Evolutionary conservation across 1,284 basidiomycete species (phyloP).

Genomic region (Phylloporus sp.): DNA sequence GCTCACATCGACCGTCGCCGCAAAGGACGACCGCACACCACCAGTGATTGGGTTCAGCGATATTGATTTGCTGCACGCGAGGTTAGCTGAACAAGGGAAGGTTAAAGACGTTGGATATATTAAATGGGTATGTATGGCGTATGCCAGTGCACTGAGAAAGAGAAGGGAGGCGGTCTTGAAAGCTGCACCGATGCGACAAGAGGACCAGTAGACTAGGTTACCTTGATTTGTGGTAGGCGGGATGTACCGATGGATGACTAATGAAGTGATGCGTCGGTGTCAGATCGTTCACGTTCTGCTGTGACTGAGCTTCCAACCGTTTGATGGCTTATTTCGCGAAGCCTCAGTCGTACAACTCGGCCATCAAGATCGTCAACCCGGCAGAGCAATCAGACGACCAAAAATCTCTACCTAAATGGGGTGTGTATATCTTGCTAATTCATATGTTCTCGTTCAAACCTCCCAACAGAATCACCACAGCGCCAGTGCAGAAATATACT

Average conservation of each 20-base stretch:
- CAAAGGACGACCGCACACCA: conserved; percentile 71
- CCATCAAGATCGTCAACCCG: conserved; percentile 62
- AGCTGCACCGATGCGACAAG: conserved; percentile 18
- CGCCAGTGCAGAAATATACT: conserved; percentile 86
- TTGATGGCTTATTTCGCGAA: conserved; percentile 48
- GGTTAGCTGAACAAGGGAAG: conserved; percentile 52
- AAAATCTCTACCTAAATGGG: conserved; percentile 46
- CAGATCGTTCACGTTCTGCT: conserved; percentile 5
- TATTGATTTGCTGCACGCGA: conserved; percentile 67
- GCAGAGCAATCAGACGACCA: conserved; percentile 41
- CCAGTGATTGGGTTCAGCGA: conserved; percentile 69
- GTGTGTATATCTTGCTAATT: conserved; percentile 32
- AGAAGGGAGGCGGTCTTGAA: conserved; percentile 55
- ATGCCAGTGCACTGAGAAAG: conserved; percentile 63
- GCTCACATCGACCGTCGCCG: conserved; percentile 50
- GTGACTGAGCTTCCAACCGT: neutral
- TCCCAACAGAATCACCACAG: conserved; percentile 61
- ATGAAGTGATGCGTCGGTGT: conserved; percentile 14
- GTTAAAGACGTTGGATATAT: conserved; percentile 57
- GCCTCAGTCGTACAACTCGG: conserved; percentile 51
- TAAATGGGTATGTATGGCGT: conserved; percentile 69
- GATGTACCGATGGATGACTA: conserved; percentile 24
- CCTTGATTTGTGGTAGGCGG: neutral
- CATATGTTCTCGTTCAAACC: conserved; percentile 14
- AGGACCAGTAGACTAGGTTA: neutral